Conservation (phyloP, 148 eudicot species). For the Rhododendron henanense region DNA sequence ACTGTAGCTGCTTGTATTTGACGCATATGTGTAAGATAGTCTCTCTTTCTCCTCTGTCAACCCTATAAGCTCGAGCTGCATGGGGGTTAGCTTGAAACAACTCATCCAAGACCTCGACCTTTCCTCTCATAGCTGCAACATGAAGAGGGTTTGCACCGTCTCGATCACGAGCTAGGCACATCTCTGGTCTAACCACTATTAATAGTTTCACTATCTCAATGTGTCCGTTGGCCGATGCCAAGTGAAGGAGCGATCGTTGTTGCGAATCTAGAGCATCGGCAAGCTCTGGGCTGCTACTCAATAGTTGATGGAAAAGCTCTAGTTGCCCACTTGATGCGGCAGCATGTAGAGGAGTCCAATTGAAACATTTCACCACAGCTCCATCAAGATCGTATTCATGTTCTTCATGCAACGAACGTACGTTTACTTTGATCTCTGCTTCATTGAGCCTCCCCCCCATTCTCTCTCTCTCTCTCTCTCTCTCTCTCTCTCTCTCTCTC, state of each 20-base stretch:
- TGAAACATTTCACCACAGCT: not conserved
- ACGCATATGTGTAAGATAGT: conserved; percentile 30
- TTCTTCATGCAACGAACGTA: not conserved
- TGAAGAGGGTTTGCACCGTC: conserved; percentile 39
- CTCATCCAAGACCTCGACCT: conserved; percentile 20
- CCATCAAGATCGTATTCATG: not conserved
- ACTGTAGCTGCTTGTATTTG: conserved; percentile 5
- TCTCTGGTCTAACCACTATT: conserved; percentile 4
- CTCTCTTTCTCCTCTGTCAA: conserved; percentile 13
- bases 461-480: not conserved
- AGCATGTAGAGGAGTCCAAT: not conserved
- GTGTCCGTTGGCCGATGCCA: conserved; percentile 33
- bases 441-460: not conserved
- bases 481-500: not conserved
- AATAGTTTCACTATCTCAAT: conserved; percentile 20
- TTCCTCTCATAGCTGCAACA: conserved; percentile 29
- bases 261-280: not conserved
- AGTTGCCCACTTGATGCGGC: not conserved
- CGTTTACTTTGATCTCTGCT: not conserved
- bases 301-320: not conserved
- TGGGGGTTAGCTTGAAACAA: conserved; percentile 9
- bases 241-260: conserved; percentile 26
- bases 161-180: conserved; percentile 29
- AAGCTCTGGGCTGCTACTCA: not conserved
- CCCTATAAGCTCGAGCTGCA: conserved; percentile 20